Evolutionary conservation across 371 early-diverging fungal species (phyloP).

Genomic region (Batkoa obscura): DNA sequence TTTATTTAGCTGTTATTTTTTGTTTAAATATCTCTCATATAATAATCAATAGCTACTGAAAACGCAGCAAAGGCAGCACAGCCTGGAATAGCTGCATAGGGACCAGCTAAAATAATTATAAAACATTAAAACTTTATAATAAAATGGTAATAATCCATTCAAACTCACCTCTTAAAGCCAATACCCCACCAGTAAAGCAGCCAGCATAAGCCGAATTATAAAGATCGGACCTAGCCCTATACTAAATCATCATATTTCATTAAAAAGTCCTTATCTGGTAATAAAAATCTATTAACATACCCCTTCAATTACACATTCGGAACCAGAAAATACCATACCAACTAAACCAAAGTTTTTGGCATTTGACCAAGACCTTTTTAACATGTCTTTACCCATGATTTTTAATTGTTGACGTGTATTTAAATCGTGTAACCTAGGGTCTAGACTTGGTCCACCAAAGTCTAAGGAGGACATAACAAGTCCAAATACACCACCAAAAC

Average conservation of each 20-base stretch:
- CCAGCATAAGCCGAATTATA: constrained; percentile 79
- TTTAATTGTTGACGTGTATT: constrained; percentile 60
- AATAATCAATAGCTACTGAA: constrained; percentile 78
- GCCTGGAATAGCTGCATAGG: constrained; percentile 55
- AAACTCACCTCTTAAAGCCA: constrained; percentile 44
- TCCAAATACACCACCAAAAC: constrained; percentile 79
- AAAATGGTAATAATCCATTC: not conserved
- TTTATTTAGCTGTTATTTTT: no score
- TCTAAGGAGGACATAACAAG: constrained; percentile 80
- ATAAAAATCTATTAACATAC: constrained; percentile 19
- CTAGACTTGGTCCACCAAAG: constrained; percentile 36
- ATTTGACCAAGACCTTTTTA: constrained; percentile 41
- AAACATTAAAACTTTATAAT: not conserved
- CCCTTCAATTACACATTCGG: constrained; percentile 87
- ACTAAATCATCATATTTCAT: constrained; percentile 21
- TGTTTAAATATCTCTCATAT: constrained; percentile 23
- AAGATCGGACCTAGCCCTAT: constrained; percentile 85
- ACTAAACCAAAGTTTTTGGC: constrained; percentile 91
- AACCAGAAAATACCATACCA: constrained; percentile 74
- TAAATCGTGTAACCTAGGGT: constrained; percentile 33
- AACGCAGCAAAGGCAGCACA: constrained; percentile 92
- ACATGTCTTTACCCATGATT: constrained; percentile 76
- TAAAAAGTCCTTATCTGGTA: not conserved
- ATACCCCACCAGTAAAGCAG: constrained; percentile 78
- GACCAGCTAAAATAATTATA: constrained; percentile 29